Base-by-base conservation (phyloP, 345 rosid species). In the Dimocarpus longan region DNA sequence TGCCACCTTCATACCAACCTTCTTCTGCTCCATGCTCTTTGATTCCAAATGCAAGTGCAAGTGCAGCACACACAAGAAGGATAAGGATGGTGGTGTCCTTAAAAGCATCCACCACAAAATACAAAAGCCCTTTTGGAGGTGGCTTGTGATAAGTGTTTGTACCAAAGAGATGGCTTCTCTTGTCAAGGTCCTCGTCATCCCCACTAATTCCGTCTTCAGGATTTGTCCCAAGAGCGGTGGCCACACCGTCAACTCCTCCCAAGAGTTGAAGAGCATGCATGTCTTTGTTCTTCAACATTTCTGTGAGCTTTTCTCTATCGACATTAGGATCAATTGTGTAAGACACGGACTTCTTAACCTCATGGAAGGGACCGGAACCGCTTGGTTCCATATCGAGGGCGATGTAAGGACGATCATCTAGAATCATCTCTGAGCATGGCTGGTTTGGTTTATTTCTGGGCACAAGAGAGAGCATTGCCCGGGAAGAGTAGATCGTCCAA, bases 1-100 rank as follows among this genome's bases (percentile, higher is more conserved):
- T 87, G 60, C 88, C 93, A 16, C 92, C 92, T 74, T 89, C 91
- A 10, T 87, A 90, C 93, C 92, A 91, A 1, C 92, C 91, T 75
- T 88, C 91, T 59, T 77, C 76, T 2, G 77, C 46, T 42, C 93
- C 91, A 16, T 90, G 82, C 67, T 84, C 86, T 73, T 85, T 89
- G 74, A 88, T 86, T 5, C 88, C 91, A 19, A 86, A 88, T 32
- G 84, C 88, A 13, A 90, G 87, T 65, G 93, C 57, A 39, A 89
- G 81, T 18, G 81, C 80, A 8, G 93, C 92, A 28, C 91, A 85
- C 1, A 50, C 90, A 39, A 92, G 78, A 5, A 90, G 80, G 72
- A 85, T 88, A 48, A 91, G 80, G 70, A 91, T 90, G 52, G 91
- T 91, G 69, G 81, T 76, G 68, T 91, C 95, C 79, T 85, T 87